Percentiles rank a stretch among this genome's conserved stretches.
Evolutionary conservation across 2,329 filamentous ascomycete genomes (phyloP).

Genomic region (Fusarium avenaceum): DNA sequence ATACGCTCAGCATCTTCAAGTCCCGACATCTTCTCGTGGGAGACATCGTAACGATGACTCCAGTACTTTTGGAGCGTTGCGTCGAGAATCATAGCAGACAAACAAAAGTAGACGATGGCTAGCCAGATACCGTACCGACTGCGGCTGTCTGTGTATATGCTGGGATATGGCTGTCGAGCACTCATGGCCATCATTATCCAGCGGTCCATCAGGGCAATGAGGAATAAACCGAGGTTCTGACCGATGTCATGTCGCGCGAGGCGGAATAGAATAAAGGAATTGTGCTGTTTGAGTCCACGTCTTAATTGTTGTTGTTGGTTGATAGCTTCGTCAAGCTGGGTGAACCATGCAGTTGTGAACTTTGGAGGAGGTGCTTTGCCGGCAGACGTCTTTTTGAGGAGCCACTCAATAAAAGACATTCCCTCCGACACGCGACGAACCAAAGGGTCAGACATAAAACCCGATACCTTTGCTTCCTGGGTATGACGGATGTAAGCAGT

Average conservation of each 20-base stretch:
- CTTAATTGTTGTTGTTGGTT: conserved; percentile 29
- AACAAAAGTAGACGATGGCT: conserved; percentile 38
- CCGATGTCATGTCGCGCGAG: conserved; percentile 35
- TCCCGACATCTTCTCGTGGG: conserved; percentile 20
- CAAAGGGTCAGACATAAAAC: conserved; percentile 19
- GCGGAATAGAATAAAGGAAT: conserved; percentile 31
- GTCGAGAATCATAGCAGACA: conserved; percentile 35
- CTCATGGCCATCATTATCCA: conserved; percentile 42
- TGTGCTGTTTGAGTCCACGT: conserved; percentile 37
- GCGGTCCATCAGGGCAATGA: conserved; percentile 39
- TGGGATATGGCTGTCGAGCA: conserved; percentile 32
- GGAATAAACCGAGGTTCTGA: conserved; percentile 36
- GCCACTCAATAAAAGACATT: conserved; percentile 36
- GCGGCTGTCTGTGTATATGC: conserved; percentile 35
- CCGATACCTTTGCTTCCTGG: conserved; percentile 1
- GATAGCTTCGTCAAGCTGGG: conserved; percentile 25
- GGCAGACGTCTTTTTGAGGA: conserved; percentile 29
- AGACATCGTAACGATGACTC: conserved; percentile 14
- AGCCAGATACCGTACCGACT: conserved; percentile 36
- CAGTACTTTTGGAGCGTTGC: conserved; percentile 37
- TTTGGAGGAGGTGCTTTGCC: conserved; percentile 1
- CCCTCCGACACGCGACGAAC: conserved; percentile 25
- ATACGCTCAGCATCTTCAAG: conserved; percentile 5
- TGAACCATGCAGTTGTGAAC: conserved; percentile 41
- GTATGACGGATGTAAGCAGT: neutral